Evolutionary conservation across 2,329 filamentous ascomycete genomes (phyloP), one percentile per base, ranked within the genome.

Genomic region (Xylariomycetidae sp.): DNA sequence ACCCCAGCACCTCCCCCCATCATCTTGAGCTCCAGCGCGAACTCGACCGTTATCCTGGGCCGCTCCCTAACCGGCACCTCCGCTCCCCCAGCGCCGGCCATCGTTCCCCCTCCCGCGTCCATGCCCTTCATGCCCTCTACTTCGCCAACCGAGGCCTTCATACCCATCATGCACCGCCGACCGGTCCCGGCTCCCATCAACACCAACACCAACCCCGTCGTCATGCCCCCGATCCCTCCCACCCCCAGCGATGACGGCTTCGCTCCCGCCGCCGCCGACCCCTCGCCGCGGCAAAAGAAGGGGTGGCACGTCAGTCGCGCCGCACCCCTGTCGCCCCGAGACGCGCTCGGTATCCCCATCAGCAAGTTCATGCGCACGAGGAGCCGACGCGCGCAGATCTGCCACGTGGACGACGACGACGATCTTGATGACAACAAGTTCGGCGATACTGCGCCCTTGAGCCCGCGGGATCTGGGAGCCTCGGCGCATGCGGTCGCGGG

Each of bases 261-360:
- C 36, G 53, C 53, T 1, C 52, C 54, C 9, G 36, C 53, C 14
- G 53, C 51, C 7, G 50, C 53, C 7, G 44, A 37, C 9, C 39
- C 46, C 3, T 54, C 50, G 14, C 38, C 42, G 9, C 27, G 37
- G 19, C n/a, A n/a, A n/a, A 22, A 39, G 3, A 45, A 37, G 17
- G 40, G 36, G 1, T 53, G 46, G 15, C 37, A 32, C 22, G 39
- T 44, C 31, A 43, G 34, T 25, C 40, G 45, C 19, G 40, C 32
- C 4, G 45, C 44, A 1, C 48, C 47, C 17, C 38, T 51, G 11
- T n/a, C n/a, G n/a, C 48, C 53, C 7, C 46, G 48, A 5, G 53
- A 58, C 29, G 53, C 50, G 2, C 45, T 58, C 9, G 56, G 56
- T 1, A 57, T 58, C 30, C 41, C 52, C 10, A 31, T 51, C 4